phyloP scores from a whole-genome alignment of 2,329 filamentous ascomycete genomes.

The Parafenestella ontariensis region DNA sequence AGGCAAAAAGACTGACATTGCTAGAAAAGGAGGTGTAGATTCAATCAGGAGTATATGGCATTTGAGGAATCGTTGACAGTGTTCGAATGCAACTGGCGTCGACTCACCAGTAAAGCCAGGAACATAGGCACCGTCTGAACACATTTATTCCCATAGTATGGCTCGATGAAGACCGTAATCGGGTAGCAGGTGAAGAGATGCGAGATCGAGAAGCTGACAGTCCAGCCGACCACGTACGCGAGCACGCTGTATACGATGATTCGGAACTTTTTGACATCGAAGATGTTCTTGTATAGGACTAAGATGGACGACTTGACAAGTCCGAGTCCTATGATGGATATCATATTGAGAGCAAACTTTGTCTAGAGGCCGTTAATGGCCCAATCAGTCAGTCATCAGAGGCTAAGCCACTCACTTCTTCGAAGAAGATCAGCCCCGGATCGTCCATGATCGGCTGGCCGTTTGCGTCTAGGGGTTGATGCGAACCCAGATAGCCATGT shows the following conservation, averaged over 20 bases:
- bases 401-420: slow-evolving; percentile 16
- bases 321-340: slow-evolving; percentile 35
- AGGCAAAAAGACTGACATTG: background rate
- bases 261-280: slow-evolving; percentile 28
- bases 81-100: background rate
- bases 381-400: background rate
- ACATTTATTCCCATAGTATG: slow-evolving; percentile 32
- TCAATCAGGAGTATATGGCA: background rate
- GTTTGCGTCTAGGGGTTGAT: slow-evolving; percentile 26
- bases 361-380: slow-evolving; percentile 20
- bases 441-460: slow-evolving; percentile 31
- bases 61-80: background rate
- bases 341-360: slow-evolving; percentile 36
- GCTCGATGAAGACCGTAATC: slow-evolving; percentile 35
- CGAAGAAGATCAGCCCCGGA: slow-evolving; percentile 30
- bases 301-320: slow-evolving; percentile 40
- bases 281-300: slow-evolving; percentile 39
- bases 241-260: slow-evolving; percentile 29
- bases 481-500: slow-evolving; percentile 29
- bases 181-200: slow-evolving; percentile 39
- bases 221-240: slow-evolving; percentile 31
- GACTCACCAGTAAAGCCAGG: slow-evolving; percentile 25
- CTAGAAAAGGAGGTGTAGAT: background rate
- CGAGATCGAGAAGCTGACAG: slow-evolving; percentile 30
- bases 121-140: slow-evolving; percentile 33